Conservation (phyloP, 148 eudicot genomes). For the Vaccinium vitisidaea region DNA sequence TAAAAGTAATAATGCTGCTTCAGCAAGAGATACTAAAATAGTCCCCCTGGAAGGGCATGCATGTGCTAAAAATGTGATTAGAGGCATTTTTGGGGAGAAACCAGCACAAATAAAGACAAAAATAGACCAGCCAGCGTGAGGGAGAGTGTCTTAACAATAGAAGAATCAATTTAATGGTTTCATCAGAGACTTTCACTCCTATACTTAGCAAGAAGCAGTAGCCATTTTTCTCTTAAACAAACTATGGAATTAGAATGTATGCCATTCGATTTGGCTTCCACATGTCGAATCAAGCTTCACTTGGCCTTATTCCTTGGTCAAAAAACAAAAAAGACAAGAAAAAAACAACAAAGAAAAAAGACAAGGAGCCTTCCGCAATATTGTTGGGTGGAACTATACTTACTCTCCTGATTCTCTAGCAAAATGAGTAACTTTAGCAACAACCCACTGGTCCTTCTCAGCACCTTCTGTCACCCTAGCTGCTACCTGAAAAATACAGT, state of each 20-base stretch:
- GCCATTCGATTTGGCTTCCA: background rate
- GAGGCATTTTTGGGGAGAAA: background rate
- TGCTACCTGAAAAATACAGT: constrained; percentile 61
- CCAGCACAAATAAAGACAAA: background rate
- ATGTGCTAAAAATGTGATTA: background rate
- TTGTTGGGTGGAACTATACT: constrained; percentile 30
- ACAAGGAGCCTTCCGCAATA: background rate
- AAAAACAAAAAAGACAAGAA: background rate
- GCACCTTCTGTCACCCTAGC: constrained; percentile 70
- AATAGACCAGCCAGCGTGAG: background rate
- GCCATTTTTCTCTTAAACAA: background rate
- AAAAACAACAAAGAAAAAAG: background rate
- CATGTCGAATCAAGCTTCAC: background rate
- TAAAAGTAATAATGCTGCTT: background rate
- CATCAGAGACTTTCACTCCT: background rate
- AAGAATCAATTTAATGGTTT: background rate
- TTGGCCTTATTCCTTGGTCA: background rate
- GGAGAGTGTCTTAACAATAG: background rate
- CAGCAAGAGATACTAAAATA: background rate
- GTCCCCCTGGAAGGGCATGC: background rate
- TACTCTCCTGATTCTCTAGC: constrained; percentile 78
- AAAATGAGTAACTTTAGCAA: constrained; percentile 88
- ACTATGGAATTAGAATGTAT: background rate
- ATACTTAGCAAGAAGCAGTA: background rate
- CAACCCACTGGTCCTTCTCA: constrained; percentile 91